Base-by-base conservation (phyloP, 257 asterid species). In the Salvia miltiorrhiza region DNA sequence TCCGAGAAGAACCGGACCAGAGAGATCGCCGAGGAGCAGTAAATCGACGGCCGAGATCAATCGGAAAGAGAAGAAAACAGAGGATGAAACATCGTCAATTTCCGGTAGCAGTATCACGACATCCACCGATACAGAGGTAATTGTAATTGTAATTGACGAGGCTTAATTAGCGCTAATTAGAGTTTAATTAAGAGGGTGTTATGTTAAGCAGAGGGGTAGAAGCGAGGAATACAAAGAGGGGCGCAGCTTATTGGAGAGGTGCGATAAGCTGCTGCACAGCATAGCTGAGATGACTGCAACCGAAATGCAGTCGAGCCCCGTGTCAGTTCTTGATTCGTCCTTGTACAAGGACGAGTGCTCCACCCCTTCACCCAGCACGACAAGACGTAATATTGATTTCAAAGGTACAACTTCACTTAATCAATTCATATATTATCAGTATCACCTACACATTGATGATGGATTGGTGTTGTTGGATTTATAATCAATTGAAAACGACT, bases 241-340 rank as follows among this genome's bases (percentile, higher is more conserved):
- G 8, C 83, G 88, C 63, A 87, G 65, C 63, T 73, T 90, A 5
- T 47, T 88, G 82, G 95, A 93, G 82, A 90, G 97, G 71, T 88
- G 99, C 49, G 97, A 86, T 74, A 93, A 90, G 86, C 88, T 93
- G 71, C 90, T 93, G 11, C 82, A 87, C 83, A 90, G 96, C 77
- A 90, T 93, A 21, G 90, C 97, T 4, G 97, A 93, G 77, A 90
- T 90, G 82, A 85, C 71, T 24, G 84, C 91, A 24, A 43, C 77
- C 26, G 97, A 90, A 30, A 70, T 74, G 85, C 98, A 93, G 57
- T 89, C 97, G 10, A 90, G 97, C 77, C 99, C 99, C 4, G 96
- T 93, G 53, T 93, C 99, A 10, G 96, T 93, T 72, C 92, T 93
- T 20, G 99, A 93, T 80, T 85, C 96, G n/a, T 83, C 93, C 14